phyloP scores from a whole-genome alignment of 2,329 filamentous ascomycete genomes.

The Pseudogymnoascus destructans region DNA sequence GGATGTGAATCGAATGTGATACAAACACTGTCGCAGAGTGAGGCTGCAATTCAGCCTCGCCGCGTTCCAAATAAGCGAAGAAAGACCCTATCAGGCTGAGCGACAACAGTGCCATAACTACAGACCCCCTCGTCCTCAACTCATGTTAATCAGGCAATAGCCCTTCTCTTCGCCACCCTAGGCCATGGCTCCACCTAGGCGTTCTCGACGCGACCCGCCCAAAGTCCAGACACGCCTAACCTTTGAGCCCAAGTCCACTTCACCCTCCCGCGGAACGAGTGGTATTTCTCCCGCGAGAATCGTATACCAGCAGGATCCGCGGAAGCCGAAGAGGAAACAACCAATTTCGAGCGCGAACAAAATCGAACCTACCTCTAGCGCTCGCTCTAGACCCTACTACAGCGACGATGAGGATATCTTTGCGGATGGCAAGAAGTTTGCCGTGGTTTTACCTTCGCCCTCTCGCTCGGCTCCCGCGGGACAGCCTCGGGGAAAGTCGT shows the following conservation, averaged over 20 bases:
- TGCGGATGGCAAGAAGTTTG: slow-evolving; percentile 1
- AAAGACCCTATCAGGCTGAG: neutral
- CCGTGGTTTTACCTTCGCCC: neutral
- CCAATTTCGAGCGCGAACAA: neutral
- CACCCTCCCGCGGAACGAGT: neutral
- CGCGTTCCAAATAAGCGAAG: neutral
- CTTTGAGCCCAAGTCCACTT: neutral
- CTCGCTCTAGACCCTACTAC: neutral
- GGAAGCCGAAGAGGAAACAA: neutral
- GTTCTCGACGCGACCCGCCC: neutral
- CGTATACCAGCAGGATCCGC: neutral
- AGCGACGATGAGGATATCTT: neutral
- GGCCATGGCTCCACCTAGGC: neutral
- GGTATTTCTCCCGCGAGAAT: neutral
- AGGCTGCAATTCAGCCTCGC: neutral
- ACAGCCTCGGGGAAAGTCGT: neutral
- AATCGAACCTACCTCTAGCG: neutral
- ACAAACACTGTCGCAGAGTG: neutral
- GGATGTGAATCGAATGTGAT: slow-evolving; percentile 4
- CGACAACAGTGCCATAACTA: neutral
- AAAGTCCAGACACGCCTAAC: slow-evolving; percentile 4
- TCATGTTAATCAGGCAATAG: neutral
- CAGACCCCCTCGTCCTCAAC: neutral
- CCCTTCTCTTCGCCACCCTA: neutral
- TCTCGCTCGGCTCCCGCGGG: neutral